Conservation (phyloP, 148 eudicot genomes). For the Polygonum maritimum region DNA sequence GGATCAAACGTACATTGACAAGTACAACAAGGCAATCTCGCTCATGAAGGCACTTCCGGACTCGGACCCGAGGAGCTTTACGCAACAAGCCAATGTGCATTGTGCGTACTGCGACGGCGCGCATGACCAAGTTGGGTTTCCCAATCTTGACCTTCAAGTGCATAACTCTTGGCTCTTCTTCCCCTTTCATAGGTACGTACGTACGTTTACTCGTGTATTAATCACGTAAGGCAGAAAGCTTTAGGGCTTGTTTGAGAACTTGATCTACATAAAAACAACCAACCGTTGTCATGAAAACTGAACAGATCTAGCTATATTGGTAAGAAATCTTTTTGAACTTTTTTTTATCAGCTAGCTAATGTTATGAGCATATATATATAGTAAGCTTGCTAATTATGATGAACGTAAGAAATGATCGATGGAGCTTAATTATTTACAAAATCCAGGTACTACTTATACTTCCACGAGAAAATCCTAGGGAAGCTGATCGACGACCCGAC, state of each 20-base stretch:
- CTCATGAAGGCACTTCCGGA: constrained; percentile 69
- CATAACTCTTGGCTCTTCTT: constrained; percentile 77
- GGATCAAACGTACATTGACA: constrained; percentile 31
- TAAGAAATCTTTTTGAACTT: no score
- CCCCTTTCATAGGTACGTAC: constrained; percentile 52
- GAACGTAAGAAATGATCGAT: no score
- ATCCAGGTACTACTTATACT: constrained; percentile 50
- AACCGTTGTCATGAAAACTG: no score
- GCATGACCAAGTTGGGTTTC: constrained; percentile 64
- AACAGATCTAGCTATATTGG: no score
- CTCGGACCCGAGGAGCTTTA: constrained; percentile 65
- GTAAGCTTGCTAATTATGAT: no score
- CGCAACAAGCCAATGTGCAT: constrained; percentile 73
- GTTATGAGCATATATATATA: no score
- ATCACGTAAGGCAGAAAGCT: not conserved
- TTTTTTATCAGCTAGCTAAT: no score
- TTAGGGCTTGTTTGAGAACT: not conserved
- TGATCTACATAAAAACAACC: no score
- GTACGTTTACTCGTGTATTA: not conserved
- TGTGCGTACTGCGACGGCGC: constrained; percentile 91
- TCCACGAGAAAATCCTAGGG: constrained; percentile 55
- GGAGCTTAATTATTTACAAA: not conserved
- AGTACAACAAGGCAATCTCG: constrained; percentile 39
- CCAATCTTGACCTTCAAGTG: constrained; percentile 55
- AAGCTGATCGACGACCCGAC: constrained; percentile 56